Conservation (phyloP, 805 yeast genomes). For the Debaryomyces hansenii region DNA sequence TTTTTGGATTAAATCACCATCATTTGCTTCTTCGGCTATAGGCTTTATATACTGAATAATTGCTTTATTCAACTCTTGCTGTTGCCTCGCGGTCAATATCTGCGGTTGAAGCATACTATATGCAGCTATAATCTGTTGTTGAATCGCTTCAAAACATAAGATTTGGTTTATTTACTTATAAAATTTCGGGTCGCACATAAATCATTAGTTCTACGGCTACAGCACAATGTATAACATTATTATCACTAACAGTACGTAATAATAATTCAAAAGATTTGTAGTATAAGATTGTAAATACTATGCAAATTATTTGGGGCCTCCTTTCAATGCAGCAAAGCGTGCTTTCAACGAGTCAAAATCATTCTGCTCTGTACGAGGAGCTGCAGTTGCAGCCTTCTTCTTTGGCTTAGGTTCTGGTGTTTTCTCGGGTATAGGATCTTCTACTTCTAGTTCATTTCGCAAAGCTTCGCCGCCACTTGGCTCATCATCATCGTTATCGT, state of each 20-base stretch:
- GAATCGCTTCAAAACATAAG: no score
- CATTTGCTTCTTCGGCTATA: constrained; percentile 16
- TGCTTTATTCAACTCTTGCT: constrained; percentile 47
- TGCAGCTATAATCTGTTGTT: background rate
- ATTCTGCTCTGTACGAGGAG: constrained; percentile 25
- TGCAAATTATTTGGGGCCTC: constrained; percentile 5
- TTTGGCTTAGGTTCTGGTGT: constrained; percentile 21
- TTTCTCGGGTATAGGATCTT: constrained; percentile 21
- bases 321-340: constrained; percentile 73
- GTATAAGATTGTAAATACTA: background rate
- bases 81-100: constrained; percentile 43
- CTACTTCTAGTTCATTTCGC: constrained; percentile 10
- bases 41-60: constrained; percentile 49
- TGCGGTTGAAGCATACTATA: constrained; percentile 5
- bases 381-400: constrained; percentile 42
- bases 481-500: constrained; percentile 31
- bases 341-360: constrained; percentile 68
- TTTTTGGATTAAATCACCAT: constrained; percentile 13
- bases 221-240: no score
- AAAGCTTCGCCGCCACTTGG: constrained; percentile 20
- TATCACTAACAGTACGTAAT: no score
- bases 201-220: no score
- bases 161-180: no score
- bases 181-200: no score
- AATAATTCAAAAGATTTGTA: no score